These are phyloP conservation scores for Eutypa lata DNA, from an alignment of 2,329 filamentous ascomycete species.

Conservation along the genomic window DNA sequence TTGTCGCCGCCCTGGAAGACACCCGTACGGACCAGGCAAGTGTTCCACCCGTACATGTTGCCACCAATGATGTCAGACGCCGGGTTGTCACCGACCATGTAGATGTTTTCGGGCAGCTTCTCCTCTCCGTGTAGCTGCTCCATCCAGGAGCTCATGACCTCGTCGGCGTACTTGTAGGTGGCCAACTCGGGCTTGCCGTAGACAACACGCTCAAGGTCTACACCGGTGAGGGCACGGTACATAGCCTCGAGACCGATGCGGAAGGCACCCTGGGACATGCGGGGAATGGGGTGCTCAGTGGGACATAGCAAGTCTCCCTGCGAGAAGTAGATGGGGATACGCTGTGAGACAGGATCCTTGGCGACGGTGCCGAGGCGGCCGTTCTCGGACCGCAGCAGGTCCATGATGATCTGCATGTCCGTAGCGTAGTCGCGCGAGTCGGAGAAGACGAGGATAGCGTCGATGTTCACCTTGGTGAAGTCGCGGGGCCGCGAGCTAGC, in stretches of 20 bases:
- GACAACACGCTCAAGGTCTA: conserved; percentile 70
- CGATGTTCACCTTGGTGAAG: conserved; percentile 69
- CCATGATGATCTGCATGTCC: conserved; percentile 74
- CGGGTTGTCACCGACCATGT: conserved; percentile 76
- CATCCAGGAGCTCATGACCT: conserved; percentile 72
- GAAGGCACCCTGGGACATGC: conserved; percentile 74
- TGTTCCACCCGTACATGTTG: conserved; percentile 82
- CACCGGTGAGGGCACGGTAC: conserved; percentile 67
- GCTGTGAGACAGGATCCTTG: conserved; percentile 61
- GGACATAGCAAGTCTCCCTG: conserved; percentile 53
- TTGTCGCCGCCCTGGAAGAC: conserved; percentile 76
- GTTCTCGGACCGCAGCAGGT: conserved; percentile 66
- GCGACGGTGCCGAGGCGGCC: conserved; percentile 63
- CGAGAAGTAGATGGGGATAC: conserved; percentile 69
- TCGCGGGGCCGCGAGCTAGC: conserved; percentile 66
- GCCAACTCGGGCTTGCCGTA: conserved; percentile 73
- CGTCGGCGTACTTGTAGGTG: conserved; percentile 77
- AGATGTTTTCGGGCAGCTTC: conserved; percentile 64
- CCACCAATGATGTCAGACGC: conserved; percentile 72
- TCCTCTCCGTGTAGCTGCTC: conserved; percentile 71
- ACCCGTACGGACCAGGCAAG: conserved; percentile 72
- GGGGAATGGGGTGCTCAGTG: conserved; percentile 61
- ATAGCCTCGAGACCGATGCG: conserved; percentile 71
- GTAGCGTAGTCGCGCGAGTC: conserved; percentile 72
- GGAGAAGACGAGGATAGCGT: conserved; percentile 72